Percentiles rank a stretch among this genome's conserved stretches.
Conservation (phyloP, 257 asterid genomes). For the Solanum sitiens region DNA sequence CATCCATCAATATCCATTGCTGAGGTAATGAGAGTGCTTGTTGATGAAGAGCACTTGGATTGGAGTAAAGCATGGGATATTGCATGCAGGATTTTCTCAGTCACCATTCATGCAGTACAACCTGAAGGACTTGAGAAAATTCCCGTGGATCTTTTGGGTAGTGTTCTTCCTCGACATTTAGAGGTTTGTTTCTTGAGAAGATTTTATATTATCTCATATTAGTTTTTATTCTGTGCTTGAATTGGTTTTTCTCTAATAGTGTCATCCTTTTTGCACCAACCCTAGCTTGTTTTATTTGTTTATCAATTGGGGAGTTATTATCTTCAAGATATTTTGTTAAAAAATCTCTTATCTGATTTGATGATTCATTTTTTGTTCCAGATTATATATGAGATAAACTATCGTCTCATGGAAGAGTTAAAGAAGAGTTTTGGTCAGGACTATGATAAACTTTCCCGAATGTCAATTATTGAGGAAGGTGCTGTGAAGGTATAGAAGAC, state of each 20-base stretch:
- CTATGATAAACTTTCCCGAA: constrained; percentile 26
- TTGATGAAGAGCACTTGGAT: constrained; percentile 35
- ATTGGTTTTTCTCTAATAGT: background rate
- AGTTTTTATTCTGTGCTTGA: background rate
- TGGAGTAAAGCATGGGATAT: constrained; percentile 40
- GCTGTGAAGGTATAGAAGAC: constrained; percentile 23
- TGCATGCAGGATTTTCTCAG: constrained; percentile 27
- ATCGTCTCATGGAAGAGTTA: constrained; percentile 33
- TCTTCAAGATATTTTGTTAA: background rate
- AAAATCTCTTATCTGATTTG: background rate
- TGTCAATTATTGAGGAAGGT: constrained; percentile 44
- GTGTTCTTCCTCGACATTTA: constrained; percentile 41
- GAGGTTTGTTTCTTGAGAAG: constrained; percentile 19
- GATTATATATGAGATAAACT: constrained; percentile 39
- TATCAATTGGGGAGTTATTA: background rate
- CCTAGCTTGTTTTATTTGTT: background rate
- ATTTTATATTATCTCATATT: background rate
- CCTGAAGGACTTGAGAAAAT: constrained; percentile 42
- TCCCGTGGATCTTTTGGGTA: constrained; percentile 39
- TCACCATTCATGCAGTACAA: constrained; percentile 34
- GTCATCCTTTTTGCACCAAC: background rate
- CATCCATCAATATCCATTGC: constrained; percentile 43
- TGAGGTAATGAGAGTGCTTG: constrained; percentile 40
- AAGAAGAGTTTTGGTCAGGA: constrained; percentile 33
- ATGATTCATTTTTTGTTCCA: constrained; percentile 1